Evolutionary conservation across 495 filamentous ascomycete genomes (phyloP), one percentile per base, ranked within the genome.

Genomic region (Neurospora sp.): DNA sequence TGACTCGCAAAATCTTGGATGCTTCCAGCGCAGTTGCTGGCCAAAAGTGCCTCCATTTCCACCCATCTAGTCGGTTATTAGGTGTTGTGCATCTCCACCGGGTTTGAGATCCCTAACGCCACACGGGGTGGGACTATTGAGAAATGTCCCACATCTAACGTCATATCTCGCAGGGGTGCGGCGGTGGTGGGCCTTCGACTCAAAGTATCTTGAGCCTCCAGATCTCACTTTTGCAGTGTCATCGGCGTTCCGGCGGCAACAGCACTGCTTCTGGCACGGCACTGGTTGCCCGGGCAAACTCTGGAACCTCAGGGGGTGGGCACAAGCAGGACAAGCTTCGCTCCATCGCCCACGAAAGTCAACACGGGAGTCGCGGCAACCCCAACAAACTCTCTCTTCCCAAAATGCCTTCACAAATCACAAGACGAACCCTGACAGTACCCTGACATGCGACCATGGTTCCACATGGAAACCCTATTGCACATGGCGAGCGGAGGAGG

Each of bases 141-240:
- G 1, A 0, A 18, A 4, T 16, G 44, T 59, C 31, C 66, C 69
- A 66, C 73, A 44, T 59, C 73, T 40, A 72, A 73, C 71, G 71
- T 72, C 68, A 70, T 69, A 22, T n/a, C 73, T 69, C 70, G 74
- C 72, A 72, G 70, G 74, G 70, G 42, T 70, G 27, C 14, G 53
- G n/a, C 22, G 48, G 53, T 31, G 71, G 53, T 66, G 53, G 53
- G 27, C 12, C 53, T 18, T 66, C 53, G 53, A 35, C 53, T 14
- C 2, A 35, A 66, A 66, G 53, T 66, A 66, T 66, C 53, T 66
- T 66, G 53, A 66, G 53, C 53, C 53, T 66, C 53, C 35, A 72
- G 75, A 77, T 77, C 76, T 74, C 35, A 40, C 37, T 77, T 77
- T 77, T 74, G 72, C 72, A 35, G 72, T 73, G 74, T 71, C 59